Base-by-base conservation (phyloP, 2,329 filamentous ascomycete species). In the Aspergillus sp. region DNA sequence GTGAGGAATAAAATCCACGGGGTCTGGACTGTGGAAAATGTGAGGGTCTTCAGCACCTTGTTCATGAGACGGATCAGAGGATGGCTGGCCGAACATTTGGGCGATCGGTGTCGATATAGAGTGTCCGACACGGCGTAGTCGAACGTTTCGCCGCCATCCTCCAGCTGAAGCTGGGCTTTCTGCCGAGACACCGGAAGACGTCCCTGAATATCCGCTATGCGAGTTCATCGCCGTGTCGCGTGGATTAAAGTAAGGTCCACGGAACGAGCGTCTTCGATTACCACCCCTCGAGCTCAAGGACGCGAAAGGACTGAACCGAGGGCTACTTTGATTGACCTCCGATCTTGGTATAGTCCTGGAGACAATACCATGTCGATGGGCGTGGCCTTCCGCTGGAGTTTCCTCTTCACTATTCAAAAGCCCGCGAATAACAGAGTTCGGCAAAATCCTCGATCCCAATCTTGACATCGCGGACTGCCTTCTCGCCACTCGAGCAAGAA, bases 391-490 rank as follows among this genome's bases (percentile, higher is more conserved):
- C 15, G 72, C 76, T 2, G 71, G 70, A 7, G 77, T 78, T 61
- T 79, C 77, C 58, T 79, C 76, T 59, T 77, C 74, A 56, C 77
- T 79, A 57, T 67, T 78, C 8, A 78, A 67, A 30, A 79, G 67
- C 4, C 74, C 74, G 54, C 77, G 72, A 24, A 75, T 75, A 15
- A 78, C 75, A 12, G 75, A 75, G 56, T 78, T 77, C 36, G 79
- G 78, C n/a, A 80, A 62, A 26, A 81, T 71, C 58, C 78, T 72
- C 18, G 78, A 79, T 13, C 78, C 77, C 43, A 81, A 66, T 39
- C 79, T 70, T 51, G 78, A 80, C 73, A 81, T 78, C 13, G 77
- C 74, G 4, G 78, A 80, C 58, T 76, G 76, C 57, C 76, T 71
- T 62, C 76, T 72, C 34, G 72, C 69, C 59, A 76, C 65, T 56